Percentiles rank a stretch among this genome's conserved stretches.
Evolutionary conservation across 1,284 basidiomycete genomes (phyloP).

Genomic region (Neonothopanus nambi): DNA sequence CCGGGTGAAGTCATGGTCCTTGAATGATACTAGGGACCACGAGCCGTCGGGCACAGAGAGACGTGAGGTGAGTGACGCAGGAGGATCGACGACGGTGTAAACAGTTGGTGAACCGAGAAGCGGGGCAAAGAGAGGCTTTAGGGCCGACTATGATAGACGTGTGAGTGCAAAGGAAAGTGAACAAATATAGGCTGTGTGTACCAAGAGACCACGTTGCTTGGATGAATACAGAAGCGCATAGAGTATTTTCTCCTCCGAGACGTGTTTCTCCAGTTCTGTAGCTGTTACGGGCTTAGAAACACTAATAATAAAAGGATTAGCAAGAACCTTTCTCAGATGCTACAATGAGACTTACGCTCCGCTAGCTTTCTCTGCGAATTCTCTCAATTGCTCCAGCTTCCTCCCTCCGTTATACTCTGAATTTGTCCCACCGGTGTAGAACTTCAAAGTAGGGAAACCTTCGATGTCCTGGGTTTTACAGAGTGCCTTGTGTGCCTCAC

Average conservation of each 20-base stretch:
- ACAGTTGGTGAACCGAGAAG: conserved; percentile 74
- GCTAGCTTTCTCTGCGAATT: conserved; percentile 72
- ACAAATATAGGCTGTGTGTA: conserved; percentile 29
- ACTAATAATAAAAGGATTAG: conserved; percentile 23
- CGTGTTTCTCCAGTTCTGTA: conserved; percentile 50
- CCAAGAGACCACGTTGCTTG: conserved; percentile 41
- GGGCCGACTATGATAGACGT: conserved; percentile 27
- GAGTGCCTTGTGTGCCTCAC: conserved; percentile 68
- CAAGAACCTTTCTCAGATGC: not conserved
- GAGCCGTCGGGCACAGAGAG: conserved; percentile 49
- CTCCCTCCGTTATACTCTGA: conserved; percentile 74
- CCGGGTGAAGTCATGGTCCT: conserved; percentile 56
- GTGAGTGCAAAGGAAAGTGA: not conserved
- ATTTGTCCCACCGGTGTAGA: conserved; percentile 51
- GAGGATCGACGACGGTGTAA: conserved; percentile 53
- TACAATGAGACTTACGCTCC: conserved; percentile 47
- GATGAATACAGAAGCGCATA: conserved; percentile 74
- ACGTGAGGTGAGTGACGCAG: conserved; percentile 46
- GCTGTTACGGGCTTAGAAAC: conserved; percentile 46
- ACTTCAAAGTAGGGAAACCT: conserved; percentile 81
- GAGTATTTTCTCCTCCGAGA: conserved; percentile 61
- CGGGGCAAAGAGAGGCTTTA: conserved; percentile 36
- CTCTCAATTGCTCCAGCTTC: conserved; percentile 65
- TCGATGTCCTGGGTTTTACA: conserved; percentile 67
- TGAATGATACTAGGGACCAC: conserved; percentile 74